Evolutionary conservation across 345 rosid species (phyloP).

Genomic region (Anacardium occidentale): DNA sequence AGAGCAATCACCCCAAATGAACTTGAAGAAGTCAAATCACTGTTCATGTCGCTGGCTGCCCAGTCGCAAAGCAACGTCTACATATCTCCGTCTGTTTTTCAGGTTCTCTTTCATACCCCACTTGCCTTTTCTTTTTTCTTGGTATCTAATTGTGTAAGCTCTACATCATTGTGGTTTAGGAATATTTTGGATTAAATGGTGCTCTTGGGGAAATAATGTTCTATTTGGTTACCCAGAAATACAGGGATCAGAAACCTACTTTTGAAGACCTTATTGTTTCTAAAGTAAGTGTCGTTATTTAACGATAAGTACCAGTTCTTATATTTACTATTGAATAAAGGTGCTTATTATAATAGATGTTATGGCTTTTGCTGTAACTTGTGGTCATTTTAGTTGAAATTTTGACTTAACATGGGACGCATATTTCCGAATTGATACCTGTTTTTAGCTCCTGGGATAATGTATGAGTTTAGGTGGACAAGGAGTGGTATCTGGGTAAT

Average conservation of each 20-base stretch:
- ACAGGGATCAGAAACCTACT: conserved; percentile 56
- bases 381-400: too few species aligned
- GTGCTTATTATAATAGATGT: too few species aligned
- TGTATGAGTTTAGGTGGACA: too few species aligned
- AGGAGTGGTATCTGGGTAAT: too few species aligned
- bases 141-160: background rate
- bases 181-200: conserved; percentile 56
- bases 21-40: conserved; percentile 61
- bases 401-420: background rate
- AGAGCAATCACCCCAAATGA: conserved; percentile 72
- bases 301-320: background rate
- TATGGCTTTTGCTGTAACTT: too few species aligned
- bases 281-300: conserved; percentile 44
- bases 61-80: conserved; percentile 51
- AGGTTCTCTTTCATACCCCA: conserved; percentile 36
- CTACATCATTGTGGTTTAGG: too few species aligned
- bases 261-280: conserved; percentile 81
- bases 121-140: background rate
- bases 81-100: conserved; percentile 56
- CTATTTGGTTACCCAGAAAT: conserved; percentile 55
- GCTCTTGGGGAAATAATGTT: conserved; percentile 65
- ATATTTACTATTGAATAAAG: too few species aligned
- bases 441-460: too few species aligned
- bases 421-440: too few species aligned
- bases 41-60: conserved; percentile 62